These are phyloP conservation scores for Boletus rex-veris DNA, from an alignment of 768 basidiomycete species.

Conservation along the genomic window DNA sequence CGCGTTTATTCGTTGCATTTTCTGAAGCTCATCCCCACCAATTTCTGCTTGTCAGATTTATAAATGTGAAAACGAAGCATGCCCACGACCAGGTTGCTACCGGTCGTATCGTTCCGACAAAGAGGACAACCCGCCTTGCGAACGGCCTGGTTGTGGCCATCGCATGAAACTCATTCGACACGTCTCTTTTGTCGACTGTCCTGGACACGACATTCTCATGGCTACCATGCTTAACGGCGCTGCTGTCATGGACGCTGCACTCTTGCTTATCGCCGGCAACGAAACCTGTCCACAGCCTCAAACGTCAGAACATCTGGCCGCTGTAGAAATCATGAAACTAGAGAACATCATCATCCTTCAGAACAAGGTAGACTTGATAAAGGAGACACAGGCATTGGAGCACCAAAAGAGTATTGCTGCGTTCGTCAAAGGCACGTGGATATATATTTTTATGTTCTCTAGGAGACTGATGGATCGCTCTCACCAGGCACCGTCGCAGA, in stretches of 20 bases:
- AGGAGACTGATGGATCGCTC: neutral
- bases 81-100: constrained; percentile 93
- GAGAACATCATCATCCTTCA: constrained; percentile 97
- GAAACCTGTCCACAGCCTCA: constrained; percentile 99
- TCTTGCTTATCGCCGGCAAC: constrained; percentile 94
- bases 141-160: constrained; percentile 86
- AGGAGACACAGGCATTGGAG: constrained; percentile 89
- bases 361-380: constrained; percentile 98
- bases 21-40: neutral
- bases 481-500: constrained; percentile 91
- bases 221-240: constrained; percentile 99
- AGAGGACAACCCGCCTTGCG: constrained; percentile 91
- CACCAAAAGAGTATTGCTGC: constrained; percentile 94
- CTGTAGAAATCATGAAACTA: constrained; percentile 99
- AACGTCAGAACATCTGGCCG: constrained; percentile 97
- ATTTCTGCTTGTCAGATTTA: constrained; percentile 66
- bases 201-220: constrained; percentile 99
- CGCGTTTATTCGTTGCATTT: neutral
- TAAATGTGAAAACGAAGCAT: constrained; percentile 92
- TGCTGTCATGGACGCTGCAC: constrained; percentile 98
- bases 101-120: constrained; percentile 91
- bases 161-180: constrained; percentile 92
- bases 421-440: constrained; percentile 82
- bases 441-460: neutral
- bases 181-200: constrained; percentile 98